phyloP scores from a whole-genome alignment of 208 protist species.

The Leishmania mexicana region DNA sequence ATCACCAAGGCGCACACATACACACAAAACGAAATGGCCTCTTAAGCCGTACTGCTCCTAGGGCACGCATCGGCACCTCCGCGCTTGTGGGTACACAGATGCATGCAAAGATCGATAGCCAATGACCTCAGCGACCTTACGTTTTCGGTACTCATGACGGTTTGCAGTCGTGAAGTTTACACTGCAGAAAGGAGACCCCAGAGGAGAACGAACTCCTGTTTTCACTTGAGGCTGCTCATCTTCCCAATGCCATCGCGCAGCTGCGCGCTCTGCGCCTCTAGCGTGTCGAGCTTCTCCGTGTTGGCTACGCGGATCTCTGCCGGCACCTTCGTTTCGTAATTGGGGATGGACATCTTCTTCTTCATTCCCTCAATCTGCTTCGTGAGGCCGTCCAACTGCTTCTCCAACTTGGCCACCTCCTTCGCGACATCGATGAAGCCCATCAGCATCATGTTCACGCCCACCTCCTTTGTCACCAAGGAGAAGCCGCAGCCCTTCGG shows the following conservation, averaged over 20 bases:
- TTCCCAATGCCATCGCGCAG: conserved; percentile 72
- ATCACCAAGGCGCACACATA: not conserved
- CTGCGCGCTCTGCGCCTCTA: conserved; percentile 72
- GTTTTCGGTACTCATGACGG: not conserved
- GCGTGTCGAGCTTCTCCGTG: conserved; percentile 73
- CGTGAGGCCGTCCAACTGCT: conserved; percentile 70
- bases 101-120: not conserved
- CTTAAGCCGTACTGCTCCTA: no score
- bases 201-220: not conserved
- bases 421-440: conserved; percentile 92
- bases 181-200: not conserved
- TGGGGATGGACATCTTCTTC: conserved; percentile 90
- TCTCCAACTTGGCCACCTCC: conserved; percentile 89
- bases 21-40: not conserved
- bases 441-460: conserved; percentile 89
- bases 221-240: conserved; percentile 60
- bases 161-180: not conserved
- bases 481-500: conserved; percentile 89
- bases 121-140: not conserved
- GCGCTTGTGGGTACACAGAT: not conserved
- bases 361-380: conserved; percentile 86
- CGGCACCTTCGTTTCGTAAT: conserved; percentile 93
- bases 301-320: conserved; percentile 79
- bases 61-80: not conserved
- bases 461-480: conserved; percentile 81